Percentiles rank a stretch among this genome's conserved stretches.
These are phyloP conservation scores for Colletotrichum chrysophilum DNA, from an alignment of 2,329 filamentous ascomycete genomes.

Conservation along the genomic window DNA sequence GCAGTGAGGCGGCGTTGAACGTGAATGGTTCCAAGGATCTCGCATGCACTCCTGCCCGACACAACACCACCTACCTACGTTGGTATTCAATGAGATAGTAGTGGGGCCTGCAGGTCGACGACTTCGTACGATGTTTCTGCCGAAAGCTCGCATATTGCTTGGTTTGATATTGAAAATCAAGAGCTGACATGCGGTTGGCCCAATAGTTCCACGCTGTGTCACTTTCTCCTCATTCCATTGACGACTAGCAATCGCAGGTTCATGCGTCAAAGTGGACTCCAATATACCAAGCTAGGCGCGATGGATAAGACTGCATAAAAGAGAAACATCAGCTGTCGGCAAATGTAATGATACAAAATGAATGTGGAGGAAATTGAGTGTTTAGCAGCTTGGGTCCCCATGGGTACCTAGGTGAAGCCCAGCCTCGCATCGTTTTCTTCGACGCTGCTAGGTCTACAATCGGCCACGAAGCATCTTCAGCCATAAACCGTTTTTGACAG, in stretches of 20 bases:
- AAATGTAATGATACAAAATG: no score
- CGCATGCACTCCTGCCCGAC: neutral
- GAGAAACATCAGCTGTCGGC: neutral
- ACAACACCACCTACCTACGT: neutral
- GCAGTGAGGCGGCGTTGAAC: rapidly evolving
- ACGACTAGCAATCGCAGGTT: neutral
- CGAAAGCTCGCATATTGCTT: neutral
- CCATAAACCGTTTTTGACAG: no score
- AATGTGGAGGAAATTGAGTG: no score
- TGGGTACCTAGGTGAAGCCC: no score
- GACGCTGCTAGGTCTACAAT: no score
- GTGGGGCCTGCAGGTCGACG: neutral
- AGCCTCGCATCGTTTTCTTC: no score
- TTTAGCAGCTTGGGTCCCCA: no score
- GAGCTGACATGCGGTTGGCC: neutral
- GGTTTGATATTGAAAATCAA: neutral
- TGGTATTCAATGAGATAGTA: neutral
- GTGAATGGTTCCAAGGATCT: neutral
- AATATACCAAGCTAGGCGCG: neutral
- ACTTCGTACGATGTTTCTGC: neutral
- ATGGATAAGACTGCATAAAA: neutral
- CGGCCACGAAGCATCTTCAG: no score
- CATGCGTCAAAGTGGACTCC: neutral
- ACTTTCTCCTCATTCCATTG: neutral
- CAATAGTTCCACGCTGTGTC: neutral